A percentile compares a stretch with the other conserved stretches of the same genome.
Conservation (phyloP, 495 filamentous ascomycete species). For the Physcia stellaris region DNA sequence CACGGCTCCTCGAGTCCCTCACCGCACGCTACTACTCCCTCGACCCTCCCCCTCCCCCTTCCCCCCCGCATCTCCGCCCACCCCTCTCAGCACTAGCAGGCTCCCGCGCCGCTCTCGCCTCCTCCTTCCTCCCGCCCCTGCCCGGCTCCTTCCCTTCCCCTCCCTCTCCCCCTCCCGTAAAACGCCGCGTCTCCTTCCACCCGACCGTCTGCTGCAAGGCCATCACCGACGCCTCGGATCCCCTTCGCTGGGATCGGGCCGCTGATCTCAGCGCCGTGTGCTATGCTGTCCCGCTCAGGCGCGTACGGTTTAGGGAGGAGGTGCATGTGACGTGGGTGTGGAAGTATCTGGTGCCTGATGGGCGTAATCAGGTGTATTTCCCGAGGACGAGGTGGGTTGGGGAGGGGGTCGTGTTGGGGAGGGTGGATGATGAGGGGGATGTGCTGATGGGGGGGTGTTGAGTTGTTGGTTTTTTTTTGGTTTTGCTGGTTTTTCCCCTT, state of each 20-base stretch:
- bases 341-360: slow-evolving; percentile 4
- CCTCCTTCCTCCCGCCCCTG: no score
- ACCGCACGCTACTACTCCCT: no score
- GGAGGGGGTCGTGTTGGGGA: not conserved
- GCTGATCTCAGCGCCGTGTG: not conserved
- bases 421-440: slow-evolving; percentile 6
- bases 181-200: no score
- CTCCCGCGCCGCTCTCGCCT: no score
- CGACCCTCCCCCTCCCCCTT: no score
- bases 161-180: no score
- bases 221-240: slow-evolving; percentile 1
- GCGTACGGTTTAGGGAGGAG: not conserved
- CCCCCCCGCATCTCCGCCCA: no score
- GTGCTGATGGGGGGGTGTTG: slow-evolving; percentile 10
- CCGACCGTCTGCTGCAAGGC: not conserved
- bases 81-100: no score
- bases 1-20: no score
- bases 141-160: no score
- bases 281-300: not conserved
- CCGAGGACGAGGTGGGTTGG: slow-evolving; percentile 5
- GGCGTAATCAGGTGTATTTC: slow-evolving; percentile 5
- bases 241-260: slow-evolving; percentile 3
- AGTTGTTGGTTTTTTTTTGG: no score
- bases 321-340: not conserved
- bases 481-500: no score